Percentiles rank a stretch among this genome's conserved stretches.
These are phyloP conservation scores for Xanthoconium purpureum DNA, from an alignment of 768 basidiomycete genomes.

Conservation along the genomic window DNA sequence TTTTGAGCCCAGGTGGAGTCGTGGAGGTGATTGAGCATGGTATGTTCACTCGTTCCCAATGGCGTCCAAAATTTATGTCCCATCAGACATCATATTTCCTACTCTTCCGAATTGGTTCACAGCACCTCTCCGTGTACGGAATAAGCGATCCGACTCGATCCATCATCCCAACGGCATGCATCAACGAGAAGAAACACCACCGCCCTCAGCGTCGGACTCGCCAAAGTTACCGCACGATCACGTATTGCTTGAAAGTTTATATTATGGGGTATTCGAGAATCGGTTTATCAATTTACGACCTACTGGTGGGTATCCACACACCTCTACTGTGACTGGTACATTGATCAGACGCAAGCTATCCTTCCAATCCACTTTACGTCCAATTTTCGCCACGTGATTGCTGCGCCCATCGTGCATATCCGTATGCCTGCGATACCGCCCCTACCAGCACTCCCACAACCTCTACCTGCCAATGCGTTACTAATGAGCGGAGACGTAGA, in stretches of 20 bases:
- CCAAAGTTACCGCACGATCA: constrained; percentile 57
- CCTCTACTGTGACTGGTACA: background rate
- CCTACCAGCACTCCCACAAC: constrained; percentile 43
- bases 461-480: constrained; percentile 25
- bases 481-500: constrained; percentile 25
- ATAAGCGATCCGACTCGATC: constrained; percentile 46
- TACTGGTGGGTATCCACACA: constrained; percentile 45
- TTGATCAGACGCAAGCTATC: constrained; percentile 44
- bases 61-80: background rate
- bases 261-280: constrained; percentile 62
- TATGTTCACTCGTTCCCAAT: constrained; percentile 25
- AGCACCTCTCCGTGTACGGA: constrained; percentile 55
- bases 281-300: constrained; percentile 72
- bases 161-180: constrained; percentile 49
- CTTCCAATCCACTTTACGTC: constrained; percentile 68
- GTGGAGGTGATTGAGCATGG: constrained; percentile 76
- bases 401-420: constrained; percentile 59
- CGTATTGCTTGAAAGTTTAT: constrained; percentile 64
- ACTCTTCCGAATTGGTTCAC: constrained; percentile 76
- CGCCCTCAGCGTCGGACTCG: constrained; percentile 31
- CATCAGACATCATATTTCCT: constrained; percentile 72
- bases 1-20: constrained; percentile 65
- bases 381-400: constrained; percentile 62
- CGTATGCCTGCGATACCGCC: constrained; percentile 71
- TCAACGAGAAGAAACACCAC: constrained; percentile 31